Conservation (phyloP, 306 rosid genomes). For the Gastrolobium villosum region DNA sequence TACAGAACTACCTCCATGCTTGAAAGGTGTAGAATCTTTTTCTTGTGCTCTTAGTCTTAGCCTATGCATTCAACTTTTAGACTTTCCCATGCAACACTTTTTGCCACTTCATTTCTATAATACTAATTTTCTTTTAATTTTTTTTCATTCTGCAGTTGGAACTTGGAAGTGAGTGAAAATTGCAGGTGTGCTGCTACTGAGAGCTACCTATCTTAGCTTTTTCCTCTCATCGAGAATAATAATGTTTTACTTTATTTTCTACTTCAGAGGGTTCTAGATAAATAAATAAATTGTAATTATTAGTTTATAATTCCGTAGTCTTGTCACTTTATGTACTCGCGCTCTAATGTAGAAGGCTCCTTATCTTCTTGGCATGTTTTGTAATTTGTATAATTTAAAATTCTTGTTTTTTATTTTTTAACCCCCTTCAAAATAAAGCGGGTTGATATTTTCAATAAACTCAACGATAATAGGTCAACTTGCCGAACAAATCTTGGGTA, state of each 20-base stretch:
- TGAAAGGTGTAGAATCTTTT: conserved; percentile 39
- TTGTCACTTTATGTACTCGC: background rate
- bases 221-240: background rate
- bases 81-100: background rate
- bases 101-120: conserved; percentile 1
- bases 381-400: background rate
- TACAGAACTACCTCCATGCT: conserved; percentile 51
- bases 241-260: conserved; percentile 16
- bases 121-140: background rate
- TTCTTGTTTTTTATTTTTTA: too few species aligned
- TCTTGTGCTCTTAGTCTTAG: conserved; percentile 42
- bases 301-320: background rate
- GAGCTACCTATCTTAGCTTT: background rate
- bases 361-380: background rate
- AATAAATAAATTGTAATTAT: background rate
- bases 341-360: background rate
- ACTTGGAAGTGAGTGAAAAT: conserved; percentile 13
- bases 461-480: too few species aligned
- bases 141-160: conserved; percentile 27
- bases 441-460: too few species aligned
- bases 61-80: conserved; percentile 28
- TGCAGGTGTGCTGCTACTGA: conserved; percentile 19
- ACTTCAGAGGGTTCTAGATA: background rate
- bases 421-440: too few species aligned
- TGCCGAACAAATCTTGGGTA: too few species aligned